Evolutionary conservation across 2,329 filamentous ascomycete genomes (phyloP), one percentile per base, ranked within the genome.

Genomic region (Colletotrichum lentis): DNA sequence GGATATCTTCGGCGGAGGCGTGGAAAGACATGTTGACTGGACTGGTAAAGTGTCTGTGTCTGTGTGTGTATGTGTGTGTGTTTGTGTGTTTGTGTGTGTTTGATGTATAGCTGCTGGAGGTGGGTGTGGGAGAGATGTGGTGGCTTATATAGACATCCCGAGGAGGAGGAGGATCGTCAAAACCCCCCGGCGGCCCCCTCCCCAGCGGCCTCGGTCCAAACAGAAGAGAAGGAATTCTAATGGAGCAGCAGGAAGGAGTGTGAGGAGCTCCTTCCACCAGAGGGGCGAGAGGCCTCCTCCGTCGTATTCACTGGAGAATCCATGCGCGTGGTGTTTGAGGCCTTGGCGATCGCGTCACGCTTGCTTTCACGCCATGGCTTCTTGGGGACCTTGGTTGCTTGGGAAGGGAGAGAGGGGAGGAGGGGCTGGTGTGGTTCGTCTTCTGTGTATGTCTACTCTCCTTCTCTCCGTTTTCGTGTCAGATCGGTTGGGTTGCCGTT

Each of bases 1-100:
- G 77, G 73, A 86, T 81, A 70, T 83, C 70, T 53, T 79, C 65
- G 54, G 83, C 80, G 59, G 80, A 80, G 62, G 73, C 67, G 77
- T 87, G 83, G 80, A 88, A 88, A 76, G 79, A 81, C 82, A 83
- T 83, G 47, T 18, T 74, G 69, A 35, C 39, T 60, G 37, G n/a
- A 61, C 24, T 20, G 18, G 31, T 2, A 16, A n/a, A n/a, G n/a
- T n/a, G n/a, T n/a, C n/a, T n/a, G n/a, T n/a, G n/a, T n/a, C n/a
- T n/a, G n/a, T 14, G 50, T 24, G 49, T 64, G 37, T 24, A 20
- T 24, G 22, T 46, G 24, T 16, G 24, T 41, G 37, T 12, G 52
- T 44, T 8, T 22, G 63, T 24, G 53, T 53, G 49, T 60, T 31
- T 49, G 35, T 43, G 20, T 14, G 24, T 37, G 37, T 52, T 55